A percentile compares a stretch with the other conserved stretches of the same genome.
Evolutionary conservation across 169 alveolate species (phyloP).

Genomic region (Cryptosporidium baileyi): DNA sequence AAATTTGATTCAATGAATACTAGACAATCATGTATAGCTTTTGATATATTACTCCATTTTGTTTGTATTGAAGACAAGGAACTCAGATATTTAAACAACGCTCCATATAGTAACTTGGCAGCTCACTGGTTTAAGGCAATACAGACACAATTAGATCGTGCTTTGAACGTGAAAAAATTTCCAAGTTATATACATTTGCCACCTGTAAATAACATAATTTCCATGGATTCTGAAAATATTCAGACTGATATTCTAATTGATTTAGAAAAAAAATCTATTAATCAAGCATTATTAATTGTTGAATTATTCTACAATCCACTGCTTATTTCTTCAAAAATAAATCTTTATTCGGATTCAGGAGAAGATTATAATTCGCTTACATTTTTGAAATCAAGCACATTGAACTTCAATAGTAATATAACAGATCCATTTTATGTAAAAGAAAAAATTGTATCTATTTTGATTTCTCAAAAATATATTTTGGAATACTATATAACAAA

Average conservation of each 20-base stretch:
- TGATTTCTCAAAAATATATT: not conserved
- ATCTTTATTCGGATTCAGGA: slow-evolving; percentile 6
- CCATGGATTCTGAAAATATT: not conserved
- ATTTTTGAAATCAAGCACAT: slow-evolving; percentile 1
- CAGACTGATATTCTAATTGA: slow-evolving; percentile 31
- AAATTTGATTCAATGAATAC: slow-evolving; percentile 2
- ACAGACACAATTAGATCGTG: not conserved
- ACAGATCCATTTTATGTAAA: slow-evolving; percentile 17
- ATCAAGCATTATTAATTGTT: slow-evolving; percentile 12
- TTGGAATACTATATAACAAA: slow-evolving; percentile 15
- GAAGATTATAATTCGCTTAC: not conserved
- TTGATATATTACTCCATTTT: slow-evolving; percentile 66
- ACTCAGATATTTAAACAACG: not conserved
- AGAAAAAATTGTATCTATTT: not conserved
- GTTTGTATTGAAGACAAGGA: not conserved
- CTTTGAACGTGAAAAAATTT: slow-evolving; percentile 5
- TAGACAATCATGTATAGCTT: slow-evolving; percentile 63
- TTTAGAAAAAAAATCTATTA: not conserved
- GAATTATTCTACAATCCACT: slow-evolving; percentile 49
- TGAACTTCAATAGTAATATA: slow-evolving; percentile 17
- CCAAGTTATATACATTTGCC: slow-evolving; percentile 53
- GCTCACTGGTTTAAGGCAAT: not conserved
- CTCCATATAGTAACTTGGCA: not conserved
- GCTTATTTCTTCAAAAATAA: slow-evolving; percentile 3
- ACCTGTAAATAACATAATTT: not conserved